Conservation (phyloP, 768 basidiomycete species). For the Candolleomyces efflorescens region DNA sequence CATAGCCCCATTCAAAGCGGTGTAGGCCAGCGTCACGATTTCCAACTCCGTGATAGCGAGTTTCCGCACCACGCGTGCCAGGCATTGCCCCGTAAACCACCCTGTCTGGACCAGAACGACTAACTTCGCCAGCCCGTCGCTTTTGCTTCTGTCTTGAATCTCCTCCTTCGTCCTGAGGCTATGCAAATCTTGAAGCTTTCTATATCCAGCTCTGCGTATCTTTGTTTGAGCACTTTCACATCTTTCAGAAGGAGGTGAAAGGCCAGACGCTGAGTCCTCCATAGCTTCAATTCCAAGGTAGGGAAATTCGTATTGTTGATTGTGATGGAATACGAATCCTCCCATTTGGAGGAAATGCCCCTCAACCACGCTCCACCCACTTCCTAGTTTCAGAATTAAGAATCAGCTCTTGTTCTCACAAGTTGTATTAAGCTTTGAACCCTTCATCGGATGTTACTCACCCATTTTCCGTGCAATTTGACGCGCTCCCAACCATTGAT, state of each 20-base stretch:
- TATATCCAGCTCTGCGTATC: too few species aligned
- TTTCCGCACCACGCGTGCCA: not conserved
- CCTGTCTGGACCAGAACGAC: slow-evolving; percentile 3
- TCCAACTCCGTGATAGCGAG: slow-evolving; percentile 16
- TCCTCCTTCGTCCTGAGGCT: slow-evolving; percentile 7
- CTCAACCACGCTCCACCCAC: slow-evolving; percentile 11
- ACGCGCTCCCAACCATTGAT: slow-evolving; percentile 14
- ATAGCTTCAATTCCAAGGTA: too few species aligned
- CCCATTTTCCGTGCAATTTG: not conserved
- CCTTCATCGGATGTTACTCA: too few species aligned
- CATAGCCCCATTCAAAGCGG: slow-evolving; percentile 8
- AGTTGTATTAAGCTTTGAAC: not conserved
- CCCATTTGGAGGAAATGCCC: slow-evolving; percentile 26
- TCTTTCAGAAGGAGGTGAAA: too few species aligned
- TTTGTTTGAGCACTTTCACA: too few species aligned
- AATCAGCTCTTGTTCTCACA: not conserved
- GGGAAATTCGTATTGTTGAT: too few species aligned
- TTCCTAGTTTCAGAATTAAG: not conserved
- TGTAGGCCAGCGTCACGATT: slow-evolving; percentile 12
- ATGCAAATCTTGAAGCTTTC: too few species aligned
- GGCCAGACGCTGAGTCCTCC: too few species aligned
- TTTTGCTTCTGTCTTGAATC: slow-evolving; percentile 14
- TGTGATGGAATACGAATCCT: slow-evolving; percentile 16
- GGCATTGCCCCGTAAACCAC: slow-evolving; percentile 10
- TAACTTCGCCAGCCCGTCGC: slow-evolving; percentile 7